A percentile compares a stretch with the other conserved stretches of the same genome.
Conservation (phyloP, 208 protist genomes). For the Trypanosomatidae sp. region DNA sequence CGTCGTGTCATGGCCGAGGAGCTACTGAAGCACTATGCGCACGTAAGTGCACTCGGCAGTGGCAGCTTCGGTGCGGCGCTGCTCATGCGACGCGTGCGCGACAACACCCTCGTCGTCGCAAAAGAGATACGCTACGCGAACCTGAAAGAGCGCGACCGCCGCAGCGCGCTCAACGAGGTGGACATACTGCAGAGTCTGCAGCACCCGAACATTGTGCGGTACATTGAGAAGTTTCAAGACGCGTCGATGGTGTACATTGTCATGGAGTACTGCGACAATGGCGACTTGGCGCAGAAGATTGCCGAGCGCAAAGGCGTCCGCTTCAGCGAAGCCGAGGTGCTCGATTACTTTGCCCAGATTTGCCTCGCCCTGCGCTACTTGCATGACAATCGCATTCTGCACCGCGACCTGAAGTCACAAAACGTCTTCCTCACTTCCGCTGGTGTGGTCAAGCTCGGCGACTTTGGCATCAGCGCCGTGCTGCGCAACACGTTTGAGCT, state of each 20-base stretch:
- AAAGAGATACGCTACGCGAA: slow-evolving; percentile 76
- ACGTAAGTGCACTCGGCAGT: slow-evolving; percentile 82
- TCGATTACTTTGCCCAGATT: slow-evolving; percentile 81
- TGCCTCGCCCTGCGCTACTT: slow-evolving; percentile 71
- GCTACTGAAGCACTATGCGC: slow-evolving; percentile 79
- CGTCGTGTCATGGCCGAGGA: too few species aligned
- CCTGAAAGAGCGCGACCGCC: slow-evolving; percentile 65
- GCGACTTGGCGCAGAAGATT: slow-evolving; percentile 78
- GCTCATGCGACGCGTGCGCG: slow-evolving; percentile 74
- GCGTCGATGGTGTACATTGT: slow-evolving; percentile 78
- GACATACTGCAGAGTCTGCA: slow-evolving; percentile 73
- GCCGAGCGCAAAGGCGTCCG: slow-evolving; percentile 50
- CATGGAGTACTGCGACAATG: slow-evolving; percentile 90
- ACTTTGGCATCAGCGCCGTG: slow-evolving; percentile 89
- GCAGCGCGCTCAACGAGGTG: slow-evolving; percentile 83
- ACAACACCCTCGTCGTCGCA: slow-evolving; percentile 73
- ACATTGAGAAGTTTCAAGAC: slow-evolving; percentile 80
- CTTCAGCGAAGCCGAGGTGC: slow-evolving; percentile 62
- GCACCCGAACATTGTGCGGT: slow-evolving; percentile 87
- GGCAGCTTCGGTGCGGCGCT: slow-evolving; percentile 86
- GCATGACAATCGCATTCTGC: slow-evolving; percentile 79
- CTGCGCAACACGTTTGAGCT: slow-evolving; percentile 84
- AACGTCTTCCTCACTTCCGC: slow-evolving; percentile 84
- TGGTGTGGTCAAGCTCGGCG: slow-evolving; percentile 80
- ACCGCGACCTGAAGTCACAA: slow-evolving; percentile 86